Conservation (phyloP, 495 filamentous ascomycete genomes). For the Monascus purpureus region DNA sequence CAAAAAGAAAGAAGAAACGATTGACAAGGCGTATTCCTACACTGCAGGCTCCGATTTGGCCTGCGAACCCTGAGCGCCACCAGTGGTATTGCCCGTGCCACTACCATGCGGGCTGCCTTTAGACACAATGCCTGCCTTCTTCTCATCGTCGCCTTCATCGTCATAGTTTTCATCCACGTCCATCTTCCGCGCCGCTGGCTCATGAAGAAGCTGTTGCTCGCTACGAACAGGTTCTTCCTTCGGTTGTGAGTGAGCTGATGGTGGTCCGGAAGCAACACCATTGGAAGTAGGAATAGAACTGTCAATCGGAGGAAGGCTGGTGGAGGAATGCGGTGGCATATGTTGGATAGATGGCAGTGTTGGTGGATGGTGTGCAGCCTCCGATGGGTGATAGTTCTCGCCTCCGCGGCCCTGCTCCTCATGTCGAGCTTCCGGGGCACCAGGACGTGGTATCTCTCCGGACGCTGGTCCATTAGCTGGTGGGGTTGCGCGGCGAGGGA, state of each 20-base stretch:
- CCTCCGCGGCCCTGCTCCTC: constrained; percentile 58
- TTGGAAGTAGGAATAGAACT: constrained; percentile 44
- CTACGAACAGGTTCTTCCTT: constrained; percentile 34
- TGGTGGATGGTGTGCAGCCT: constrained; percentile 76
- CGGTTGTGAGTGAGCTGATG: constrained; percentile 25
- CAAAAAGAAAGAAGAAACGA: constrained; percentile 1
- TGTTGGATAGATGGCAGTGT: constrained; percentile 58
- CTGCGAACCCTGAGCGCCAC: constrained; percentile 16
- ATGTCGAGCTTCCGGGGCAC: constrained; percentile 60
- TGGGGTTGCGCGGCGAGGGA: constrained; percentile 59
- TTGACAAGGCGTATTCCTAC: constrained; percentile 11
- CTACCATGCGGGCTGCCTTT: constrained; percentile 33
- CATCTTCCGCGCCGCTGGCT: constrained; percentile 85
- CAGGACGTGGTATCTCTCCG: constrained; percentile 55
- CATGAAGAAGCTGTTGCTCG: constrained; percentile 47
- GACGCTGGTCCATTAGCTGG: constrained; percentile 45
- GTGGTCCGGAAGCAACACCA: constrained; percentile 41
- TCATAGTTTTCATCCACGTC: constrained; percentile 96
- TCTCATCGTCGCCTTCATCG: constrained; percentile 73
- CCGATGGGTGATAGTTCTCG: constrained; percentile 76
- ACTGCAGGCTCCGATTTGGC: constrained; percentile 21
- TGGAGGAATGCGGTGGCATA: constrained; percentile 44
- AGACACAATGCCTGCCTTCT: constrained; percentile 33
- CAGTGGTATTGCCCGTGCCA: constrained; percentile 16
- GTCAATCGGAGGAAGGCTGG: constrained; percentile 42